A percentile compares a stretch with the other conserved stretches of the same genome.
These are phyloP conservation scores for grape (Vitis vinifera) DNA, from an alignment of 164 flowering plant species.

Conservation along the genomic window ASM3070453v1 NC_081813.1:3074001-3074500, in stretches of 20 bases:
- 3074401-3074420: constrained; percentile 1
- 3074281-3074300: no score
- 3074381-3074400: not conserved
- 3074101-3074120: not conserved
- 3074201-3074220: no score
- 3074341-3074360: no score
- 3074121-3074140: no score
- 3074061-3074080: not conserved
- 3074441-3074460: not conserved
- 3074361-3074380: not conserved
- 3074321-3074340: no score
- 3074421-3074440: constrained; percentile 31
- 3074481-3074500: constrained; percentile 9
- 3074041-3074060: not conserved
- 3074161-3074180: no score
- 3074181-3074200: no score
- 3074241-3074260: no score
- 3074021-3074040: not conserved
- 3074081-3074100: not conserved
- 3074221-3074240: no score
- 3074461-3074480: constrained; percentile 34
- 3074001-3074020: not conserved
- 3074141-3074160: no score
- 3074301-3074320: no score
- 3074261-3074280: no score